Conservation (phyloP, 2,329 filamentous ascomycete species). For the Fusarium equiseti region DNA sequence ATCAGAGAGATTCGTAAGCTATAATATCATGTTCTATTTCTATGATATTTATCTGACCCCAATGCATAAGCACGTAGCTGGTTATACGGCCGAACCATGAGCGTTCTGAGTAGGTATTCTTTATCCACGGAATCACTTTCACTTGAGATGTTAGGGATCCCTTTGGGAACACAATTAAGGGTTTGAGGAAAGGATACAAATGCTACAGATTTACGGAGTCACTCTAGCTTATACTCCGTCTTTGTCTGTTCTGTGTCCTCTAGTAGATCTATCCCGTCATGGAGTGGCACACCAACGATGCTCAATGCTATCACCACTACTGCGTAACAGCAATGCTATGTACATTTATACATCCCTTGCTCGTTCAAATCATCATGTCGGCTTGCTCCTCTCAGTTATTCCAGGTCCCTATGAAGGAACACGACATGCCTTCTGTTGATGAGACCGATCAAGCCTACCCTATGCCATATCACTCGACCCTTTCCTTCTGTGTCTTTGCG, state of each 20-base stretch:
- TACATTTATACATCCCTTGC: not conserved
- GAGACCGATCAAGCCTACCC: not conserved
- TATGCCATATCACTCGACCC: not conserved
- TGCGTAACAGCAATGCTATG: not conserved
- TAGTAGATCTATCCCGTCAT: not conserved
- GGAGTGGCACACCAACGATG: not conserved
- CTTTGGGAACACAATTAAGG: not conserved
- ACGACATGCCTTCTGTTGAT: not conserved
- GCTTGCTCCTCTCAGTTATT: not conserved
- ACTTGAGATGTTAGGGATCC: not conserved
- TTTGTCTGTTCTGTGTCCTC: not conserved
- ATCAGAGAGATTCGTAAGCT: not conserved
- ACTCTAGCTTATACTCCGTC: not conserved
- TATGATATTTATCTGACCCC: not conserved
- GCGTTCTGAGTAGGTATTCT: not conserved
- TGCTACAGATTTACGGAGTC: not conserved
- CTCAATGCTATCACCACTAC: not conserved
- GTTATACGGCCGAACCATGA: not conserved
- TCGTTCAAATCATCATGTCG: not conserved
- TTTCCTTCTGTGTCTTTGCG: not conserved
- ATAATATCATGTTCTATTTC: not conserved
- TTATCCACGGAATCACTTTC: not conserved
- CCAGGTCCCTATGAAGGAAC: not conserved
- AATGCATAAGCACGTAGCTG: not conserved
- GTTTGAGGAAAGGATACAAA: fast-evolving